Conservation (phyloP, 352 stramenopile genomes). For the Saprolegnia diclina region DNA sequence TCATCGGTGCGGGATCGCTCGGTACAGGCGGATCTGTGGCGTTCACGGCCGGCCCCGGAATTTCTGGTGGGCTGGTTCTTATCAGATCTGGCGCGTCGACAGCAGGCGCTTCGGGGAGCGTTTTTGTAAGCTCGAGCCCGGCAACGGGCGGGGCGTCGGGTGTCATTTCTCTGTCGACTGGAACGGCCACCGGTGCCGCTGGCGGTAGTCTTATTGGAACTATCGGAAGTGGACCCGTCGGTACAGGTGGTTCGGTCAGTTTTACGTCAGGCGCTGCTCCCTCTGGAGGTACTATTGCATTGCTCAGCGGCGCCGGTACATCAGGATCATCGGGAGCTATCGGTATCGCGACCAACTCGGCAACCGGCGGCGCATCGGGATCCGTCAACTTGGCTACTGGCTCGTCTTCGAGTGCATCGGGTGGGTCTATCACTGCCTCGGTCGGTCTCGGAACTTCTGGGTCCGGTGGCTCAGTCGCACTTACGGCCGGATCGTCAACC, state of each 20-base stretch:
- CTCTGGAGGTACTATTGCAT: slow-evolving; percentile 45
- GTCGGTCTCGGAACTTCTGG: slow-evolving; percentile 27
- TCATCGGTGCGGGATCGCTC: too few relatives aligned
- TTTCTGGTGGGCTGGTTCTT: not conserved
- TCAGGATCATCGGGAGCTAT: slow-evolving; percentile 40
- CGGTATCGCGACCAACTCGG: slow-evolving; percentile 38
- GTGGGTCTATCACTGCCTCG: slow-evolving; percentile 10
- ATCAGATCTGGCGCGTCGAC: not conserved
- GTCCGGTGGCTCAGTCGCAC: slow-evolving; percentile 11
- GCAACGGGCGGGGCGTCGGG: not conserved
- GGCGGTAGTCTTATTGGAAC: not conserved
- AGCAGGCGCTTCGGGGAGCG: not conserved
- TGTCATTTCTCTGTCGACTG: not conserved
- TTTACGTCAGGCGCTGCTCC: slow-evolving; percentile 56
- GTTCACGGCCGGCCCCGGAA: too few relatives aligned
- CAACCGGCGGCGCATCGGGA: slow-evolving; percentile 26
- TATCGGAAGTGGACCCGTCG: slow-evolving; percentile 34
- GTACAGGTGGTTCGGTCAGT: slow-evolving; percentile 54
- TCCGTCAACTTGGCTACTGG: not conserved
- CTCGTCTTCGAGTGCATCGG: not conserved
- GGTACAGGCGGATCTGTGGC: too few relatives aligned
- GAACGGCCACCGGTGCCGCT: not conserved
- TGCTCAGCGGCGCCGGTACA: slow-evolving; percentile 39
- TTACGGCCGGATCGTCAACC: not conserved
- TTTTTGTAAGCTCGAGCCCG: not conserved